Evolutionary conservation across 73 alveolate genomes (phyloP).

Genomic region (Paramecium primaurelia): DNA sequence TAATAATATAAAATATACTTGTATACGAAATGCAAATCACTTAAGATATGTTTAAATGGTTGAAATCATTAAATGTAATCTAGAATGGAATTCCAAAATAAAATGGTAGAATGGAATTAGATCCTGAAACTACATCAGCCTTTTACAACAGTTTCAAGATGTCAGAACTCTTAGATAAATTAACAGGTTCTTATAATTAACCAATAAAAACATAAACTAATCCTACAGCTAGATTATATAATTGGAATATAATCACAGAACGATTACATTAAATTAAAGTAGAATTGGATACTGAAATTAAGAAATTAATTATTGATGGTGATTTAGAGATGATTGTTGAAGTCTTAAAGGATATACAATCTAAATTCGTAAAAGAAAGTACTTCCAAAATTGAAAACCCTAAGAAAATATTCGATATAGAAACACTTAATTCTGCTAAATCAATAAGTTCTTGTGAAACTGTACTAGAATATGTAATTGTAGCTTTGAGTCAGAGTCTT

Average conservation of each 20-base stretch:
- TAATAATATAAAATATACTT: not conserved
- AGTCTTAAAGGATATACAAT: not conserved
- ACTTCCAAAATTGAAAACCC: not conserved
- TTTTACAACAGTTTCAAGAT: constrained; percentile 25
- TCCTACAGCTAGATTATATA: constrained; percentile 10
- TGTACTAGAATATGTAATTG: not conserved
- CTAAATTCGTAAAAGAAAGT: not conserved
- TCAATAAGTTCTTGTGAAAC: not conserved
- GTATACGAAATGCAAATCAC: not conserved
- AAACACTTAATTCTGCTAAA: constrained; percentile 18
- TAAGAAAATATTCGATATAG: not conserved
- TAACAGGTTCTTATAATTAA: not conserved
- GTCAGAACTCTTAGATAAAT: constrained; percentile 15
- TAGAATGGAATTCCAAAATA: constrained; percentile 20
- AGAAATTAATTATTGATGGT: constrained; percentile 18
- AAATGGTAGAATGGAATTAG: constrained; percentile 27
- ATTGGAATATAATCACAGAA: constrained; percentile 33
- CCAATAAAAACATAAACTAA: not conserved
- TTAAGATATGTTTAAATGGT: not conserved
- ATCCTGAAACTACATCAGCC: not conserved
- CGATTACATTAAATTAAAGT: constrained; percentile 10
- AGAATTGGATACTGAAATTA: not conserved
- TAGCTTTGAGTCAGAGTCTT: not conserved
- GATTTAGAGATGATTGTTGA: constrained; percentile 43
- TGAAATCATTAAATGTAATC: not conserved